Base-by-base conservation (phyloP, 768 basidiomycete genomes). In the Collybiopsis confluens region DNA sequence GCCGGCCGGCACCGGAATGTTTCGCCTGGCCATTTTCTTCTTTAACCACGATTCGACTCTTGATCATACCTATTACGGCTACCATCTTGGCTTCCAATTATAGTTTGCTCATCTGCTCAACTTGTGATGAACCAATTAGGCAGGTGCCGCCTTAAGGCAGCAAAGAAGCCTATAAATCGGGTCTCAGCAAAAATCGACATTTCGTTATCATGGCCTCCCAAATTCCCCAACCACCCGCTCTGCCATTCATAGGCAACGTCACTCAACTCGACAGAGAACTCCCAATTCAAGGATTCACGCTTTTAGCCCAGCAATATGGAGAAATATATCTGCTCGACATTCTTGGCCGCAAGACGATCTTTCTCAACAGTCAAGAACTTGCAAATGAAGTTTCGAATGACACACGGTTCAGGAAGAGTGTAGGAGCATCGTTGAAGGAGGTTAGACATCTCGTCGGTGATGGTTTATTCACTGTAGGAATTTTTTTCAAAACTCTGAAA, bases 371-470 rank as follows among this genome's bases (percentile, higher is more conserved):
- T 8, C 66, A 74, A 37, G 68, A 65, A 15, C 65, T 78, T 4
- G 63, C 67, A 16, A 68, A 74, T 54, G 75, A 78, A 58, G 61
- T 73, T 3, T 71, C 68, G 30, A 71, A 78, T 58, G 75, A 79
- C 27, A 68, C 62, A 23, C 62, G 68, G 13, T 78, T 77, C 63
- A 59, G 65, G 24, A 79, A 79, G 60, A 60, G 55, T 15, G 65
- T 77, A 11, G 38, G 21, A 7, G 72, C 70, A 16, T 57, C 69
- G 2, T 58, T 78, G 1, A 30, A 54, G 20, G 52, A 73, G 44
- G 68, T 74, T 5, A 64, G 77, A 20, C 64, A 66, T 45, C 64
- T 72, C 2, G 65, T 68, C 11, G 69, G 70, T 20, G 77, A 78
- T 59, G 78, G 68, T 3, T 59, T 73, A 13, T 76, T 75, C 58